These are phyloP conservation scores for Kwoniella mangroviensis DNA, from an alignment of 768 basidiomycete genomes.

Conservation along the genomic window DNA sequence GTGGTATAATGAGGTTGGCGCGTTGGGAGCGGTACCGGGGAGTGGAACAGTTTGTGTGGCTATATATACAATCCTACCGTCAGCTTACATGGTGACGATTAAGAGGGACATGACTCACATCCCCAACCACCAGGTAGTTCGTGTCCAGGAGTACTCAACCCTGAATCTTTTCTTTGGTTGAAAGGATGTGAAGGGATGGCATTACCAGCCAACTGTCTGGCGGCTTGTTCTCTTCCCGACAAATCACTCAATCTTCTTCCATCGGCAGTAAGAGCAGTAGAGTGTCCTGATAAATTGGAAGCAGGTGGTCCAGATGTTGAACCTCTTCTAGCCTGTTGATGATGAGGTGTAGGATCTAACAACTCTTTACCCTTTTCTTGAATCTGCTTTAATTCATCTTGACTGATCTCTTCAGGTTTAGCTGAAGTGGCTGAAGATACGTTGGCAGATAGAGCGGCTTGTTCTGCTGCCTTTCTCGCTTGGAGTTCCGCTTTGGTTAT, in stretches of 20 bases:
- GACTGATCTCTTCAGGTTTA: slow-evolving; percentile 11
- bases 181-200: neutral
- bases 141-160: slow-evolving; percentile 37
- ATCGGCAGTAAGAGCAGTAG: slow-evolving; percentile 9
- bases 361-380: slow-evolving; percentile 24
- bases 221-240: slow-evolving; percentile 53
- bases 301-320: neutral
- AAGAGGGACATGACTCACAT: slow-evolving; percentile 28
- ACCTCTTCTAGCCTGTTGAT: slow-evolving; percentile 16
- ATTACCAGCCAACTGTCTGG: slow-evolving; percentile 41
- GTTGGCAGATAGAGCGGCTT: neutral
- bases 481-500: slow-evolving; percentile 46
- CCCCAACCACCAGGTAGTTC: slow-evolving; percentile 53
- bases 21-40: slow-evolving; percentile 35
- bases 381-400: slow-evolving; percentile 17
- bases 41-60: slow-evolving; percentile 29
- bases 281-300: neutral
- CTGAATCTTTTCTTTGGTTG: slow-evolving; percentile 7
- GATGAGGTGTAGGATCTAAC: slow-evolving; percentile 21
- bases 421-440: slow-evolving; percentile 8
- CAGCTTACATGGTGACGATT: too few species aligned
- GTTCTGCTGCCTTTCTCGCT: slow-evolving; percentile 33
- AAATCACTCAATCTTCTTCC: slow-evolving; percentile 31
- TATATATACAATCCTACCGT: slow-evolving; percentile 1
- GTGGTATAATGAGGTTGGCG: slow-evolving; percentile 45